A percentile compares a stretch with the other conserved stretches of the same genome.
Evolutionary conservation across 2,329 filamentous ascomycete species (phyloP).

Genomic region (Penicillium palitans): DNA sequence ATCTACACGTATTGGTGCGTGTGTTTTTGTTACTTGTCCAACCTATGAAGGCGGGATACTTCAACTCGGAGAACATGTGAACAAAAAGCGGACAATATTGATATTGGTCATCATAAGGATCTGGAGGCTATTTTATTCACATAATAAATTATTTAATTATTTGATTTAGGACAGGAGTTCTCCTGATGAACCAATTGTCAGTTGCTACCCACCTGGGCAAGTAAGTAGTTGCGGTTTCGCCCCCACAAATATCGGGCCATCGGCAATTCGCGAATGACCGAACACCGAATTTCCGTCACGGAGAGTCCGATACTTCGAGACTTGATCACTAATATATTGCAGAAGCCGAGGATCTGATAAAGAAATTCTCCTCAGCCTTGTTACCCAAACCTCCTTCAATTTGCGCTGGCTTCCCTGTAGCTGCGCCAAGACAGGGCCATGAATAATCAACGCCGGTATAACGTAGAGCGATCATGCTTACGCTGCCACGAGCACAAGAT

Average conservation of each 20-base stretch:
- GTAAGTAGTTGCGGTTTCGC: not conserved
- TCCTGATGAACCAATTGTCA: not conserved
- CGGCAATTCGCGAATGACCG: slow-evolving; percentile 7
- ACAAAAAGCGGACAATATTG: not conserved
- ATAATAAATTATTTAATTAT: not conserved
- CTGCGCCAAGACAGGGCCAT: not conserved
- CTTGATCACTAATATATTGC: not conserved
- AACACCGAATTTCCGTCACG: not conserved
- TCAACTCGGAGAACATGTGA: not conserved
- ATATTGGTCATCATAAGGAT: no score
- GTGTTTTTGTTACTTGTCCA: not conserved
- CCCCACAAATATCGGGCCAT: not conserved
- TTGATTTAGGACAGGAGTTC: not conserved
- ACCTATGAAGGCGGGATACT: not conserved
- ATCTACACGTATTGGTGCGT: not conserved
- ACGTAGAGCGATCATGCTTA: slow-evolving; percentile 32
- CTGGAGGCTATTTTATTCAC: not conserved
- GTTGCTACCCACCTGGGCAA: not conserved
- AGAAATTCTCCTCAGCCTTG: not conserved
- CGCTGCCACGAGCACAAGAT: slow-evolving; percentile 35
- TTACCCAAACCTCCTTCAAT: not conserved
- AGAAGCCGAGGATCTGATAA: not conserved
- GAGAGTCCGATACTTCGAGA: not conserved
- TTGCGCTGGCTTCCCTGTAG: not conserved
- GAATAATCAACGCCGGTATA: slow-evolving; percentile 24